Conservation (phyloP, 2,329 filamentous ascomycete species). For the Pyrenophora tritici-repentis region DNA sequence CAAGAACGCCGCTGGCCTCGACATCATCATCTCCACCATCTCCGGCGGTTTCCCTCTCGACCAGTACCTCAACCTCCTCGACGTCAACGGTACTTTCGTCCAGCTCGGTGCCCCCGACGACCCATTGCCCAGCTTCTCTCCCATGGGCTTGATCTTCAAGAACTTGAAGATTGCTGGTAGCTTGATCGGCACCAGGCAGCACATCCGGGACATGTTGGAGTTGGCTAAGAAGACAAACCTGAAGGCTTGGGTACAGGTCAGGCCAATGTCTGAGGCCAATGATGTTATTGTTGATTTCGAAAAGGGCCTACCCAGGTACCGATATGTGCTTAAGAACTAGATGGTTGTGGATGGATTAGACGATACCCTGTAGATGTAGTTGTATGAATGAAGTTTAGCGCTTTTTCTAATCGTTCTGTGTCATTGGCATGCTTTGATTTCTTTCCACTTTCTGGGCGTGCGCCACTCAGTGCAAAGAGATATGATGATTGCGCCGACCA, state of each 20-base stretch:
- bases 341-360: background rate
- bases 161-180: constrained; percentile 67
- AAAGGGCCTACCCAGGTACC: constrained; percentile 50
- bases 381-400: background rate
- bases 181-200: constrained; percentile 65
- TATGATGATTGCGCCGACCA: too few species aligned
- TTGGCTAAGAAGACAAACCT: constrained; percentile 49
- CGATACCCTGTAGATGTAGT: constrained; percentile 10
- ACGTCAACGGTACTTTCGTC: constrained; percentile 64
- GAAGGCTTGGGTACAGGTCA: constrained; percentile 50
- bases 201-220: constrained; percentile 60
- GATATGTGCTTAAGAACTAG: constrained; percentile 46
- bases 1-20: constrained; percentile 58
- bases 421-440: too few species aligned
- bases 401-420: too few species aligned
- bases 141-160: constrained; percentile 58
- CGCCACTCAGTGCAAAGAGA: too few species aligned
- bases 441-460: background rate
- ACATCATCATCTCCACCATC: constrained; percentile 64
- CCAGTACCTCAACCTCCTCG: constrained; percentile 65
- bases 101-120: constrained; percentile 70
- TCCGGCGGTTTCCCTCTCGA: constrained; percentile 61
- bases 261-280: constrained; percentile 47
- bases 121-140: constrained; percentile 56
- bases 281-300: constrained; percentile 47